Percentiles rank a stretch among this genome's conserved stretches.
phyloP scores from a whole-genome alignment of 768 basidiomycete genomes.

The Rhizopogon vesiculosus region DNA sequence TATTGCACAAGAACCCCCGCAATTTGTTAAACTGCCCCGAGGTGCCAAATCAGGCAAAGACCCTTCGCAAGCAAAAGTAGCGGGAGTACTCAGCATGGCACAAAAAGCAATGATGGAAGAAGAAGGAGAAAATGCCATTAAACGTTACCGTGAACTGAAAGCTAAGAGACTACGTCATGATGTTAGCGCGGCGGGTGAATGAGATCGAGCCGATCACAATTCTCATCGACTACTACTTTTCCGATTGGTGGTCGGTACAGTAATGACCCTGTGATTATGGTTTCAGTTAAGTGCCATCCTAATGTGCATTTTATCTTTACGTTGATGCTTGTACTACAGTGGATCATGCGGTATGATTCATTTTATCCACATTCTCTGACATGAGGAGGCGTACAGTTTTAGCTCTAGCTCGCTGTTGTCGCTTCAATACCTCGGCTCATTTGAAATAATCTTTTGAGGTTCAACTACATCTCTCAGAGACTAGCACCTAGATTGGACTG shows the following conservation, averaged over 20 bases:
- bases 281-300: not conserved
- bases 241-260: not conserved
- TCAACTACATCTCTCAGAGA: no score
- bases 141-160: conserved; percentile 66
- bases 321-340: not conserved
- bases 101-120: conserved; percentile 74
- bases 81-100: conserved; percentile 61
- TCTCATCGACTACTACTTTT: not conserved
- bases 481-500: no score
- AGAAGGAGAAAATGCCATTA: conserved; percentile 67
- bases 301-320: not conserved
- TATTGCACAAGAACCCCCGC: conserved; percentile 64
- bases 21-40: conserved; percentile 51
- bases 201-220: conserved; percentile 2
- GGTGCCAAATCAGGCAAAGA: conserved; percentile 28
- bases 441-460: not conserved
- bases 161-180: conserved; percentile 32
- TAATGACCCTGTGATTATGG: not conserved
- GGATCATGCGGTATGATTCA: not conserved
- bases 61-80: conserved; percentile 26
- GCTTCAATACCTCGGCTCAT: not conserved
- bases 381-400: not conserved
- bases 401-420: not conserved
- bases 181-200: conserved; percentile 7
- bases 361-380: not conserved